These are phyloP conservation scores for Sphaerosporella brunnea DNA, from an alignment of 495 filamentous ascomycete genomes.

Conservation along the genomic window DNA sequence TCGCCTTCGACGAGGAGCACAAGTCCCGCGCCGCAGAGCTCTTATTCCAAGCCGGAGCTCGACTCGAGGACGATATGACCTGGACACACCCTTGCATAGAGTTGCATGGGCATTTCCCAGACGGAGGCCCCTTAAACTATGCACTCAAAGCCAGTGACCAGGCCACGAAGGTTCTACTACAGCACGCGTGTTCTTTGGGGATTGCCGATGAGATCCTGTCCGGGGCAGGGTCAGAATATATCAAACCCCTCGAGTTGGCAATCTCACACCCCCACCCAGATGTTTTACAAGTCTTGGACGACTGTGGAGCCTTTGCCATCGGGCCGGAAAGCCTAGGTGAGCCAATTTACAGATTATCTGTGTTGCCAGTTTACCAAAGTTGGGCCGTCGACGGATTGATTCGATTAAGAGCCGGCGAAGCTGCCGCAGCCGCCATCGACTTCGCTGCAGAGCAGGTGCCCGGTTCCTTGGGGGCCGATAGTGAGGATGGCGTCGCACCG, in stretches of 20 bases:
- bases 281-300: neutral
- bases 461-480: neutral
- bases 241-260: too few relatives aligned
- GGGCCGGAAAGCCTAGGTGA: neutral
- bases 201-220: too few relatives aligned
- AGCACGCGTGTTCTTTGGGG: neutral
- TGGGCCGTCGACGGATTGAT: neutral
- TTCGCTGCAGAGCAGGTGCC: neutral
- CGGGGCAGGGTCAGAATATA: too few relatives aligned
- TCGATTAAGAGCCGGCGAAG: neutral
- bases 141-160: neutral
- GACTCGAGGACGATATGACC: neutral
- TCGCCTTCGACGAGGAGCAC: neutral
- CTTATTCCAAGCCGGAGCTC: neutral
- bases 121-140: neutral
- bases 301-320: neutral
- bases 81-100: neutral
- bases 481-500: neutral
- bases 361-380: neutral
- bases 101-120: neutral
- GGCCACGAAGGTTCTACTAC: neutral
- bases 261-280: too few relatives aligned
- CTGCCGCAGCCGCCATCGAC: neutral
- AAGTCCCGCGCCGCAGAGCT: neutral
- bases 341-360: neutral